Evolutionary conservation across 2,329 filamentous ascomycete genomes (phyloP), one percentile per base, ranked within the genome.

Genomic region (Diplocarpon rosae): DNA sequence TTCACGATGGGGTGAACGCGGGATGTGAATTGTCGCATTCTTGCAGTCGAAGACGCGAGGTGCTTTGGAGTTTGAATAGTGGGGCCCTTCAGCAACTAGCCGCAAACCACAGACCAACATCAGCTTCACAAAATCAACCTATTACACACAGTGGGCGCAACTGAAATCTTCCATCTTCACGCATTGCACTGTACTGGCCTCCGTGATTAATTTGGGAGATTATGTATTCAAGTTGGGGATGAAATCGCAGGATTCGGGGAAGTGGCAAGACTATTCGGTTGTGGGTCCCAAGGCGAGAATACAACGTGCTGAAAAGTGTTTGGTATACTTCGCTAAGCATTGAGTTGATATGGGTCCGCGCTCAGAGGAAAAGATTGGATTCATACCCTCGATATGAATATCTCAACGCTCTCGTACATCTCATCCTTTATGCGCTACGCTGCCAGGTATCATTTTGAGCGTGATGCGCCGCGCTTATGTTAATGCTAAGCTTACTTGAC

Each of bases 121-220:
- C 30, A 32, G 4, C 30, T 32, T 14, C 11, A 12, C 30, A 32
- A 32, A 12, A 32, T 32, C n/a, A 3, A 5, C n/a, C 3, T 9
- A 32, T 10, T 24, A 24, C 20, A 4, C 7, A 7, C 7, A 7
- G 20, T 24, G 7, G 20, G 20, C 20, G 20, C 20, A 24, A 24
- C 20, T 24, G n/a, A n/a, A n/a, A n/a, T n/a, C n/a, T n/a, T n/a
- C n/a, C 20, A 48, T 48, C 38, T 45, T 48, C 31, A 35, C n/a
- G 11, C 45, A 45, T 39, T 45, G 42, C 14, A 42, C 42, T 9
- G 39, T 48, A 42, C 42, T 45, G 32, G 42, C 42, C 8, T 42
- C 42, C 16, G 33, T 40, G 16, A 34, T 43, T 20, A 28, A 40
- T n/a, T 11, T 33, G 24, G 45, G 43, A 31, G 41, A 47, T 37